Evolutionary conservation across 2,329 filamentous ascomycete species (phyloP).

Genomic region (Ophiostoma fasciatum): DNA sequence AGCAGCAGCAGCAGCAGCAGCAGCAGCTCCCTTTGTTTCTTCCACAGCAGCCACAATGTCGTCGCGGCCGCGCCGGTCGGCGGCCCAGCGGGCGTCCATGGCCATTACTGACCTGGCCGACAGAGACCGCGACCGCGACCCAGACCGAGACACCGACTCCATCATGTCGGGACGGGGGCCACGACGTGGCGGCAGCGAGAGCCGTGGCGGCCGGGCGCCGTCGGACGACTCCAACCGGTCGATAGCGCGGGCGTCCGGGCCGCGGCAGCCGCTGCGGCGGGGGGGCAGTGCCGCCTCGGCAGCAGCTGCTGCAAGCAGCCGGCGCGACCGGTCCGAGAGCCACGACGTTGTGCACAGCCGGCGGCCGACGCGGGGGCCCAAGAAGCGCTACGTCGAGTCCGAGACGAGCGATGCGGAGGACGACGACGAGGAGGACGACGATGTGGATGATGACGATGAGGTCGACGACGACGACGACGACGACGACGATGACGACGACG

Average conservation of each 20-base stretch:
- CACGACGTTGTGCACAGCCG: slow-evolving; percentile 35
- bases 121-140: slow-evolving; percentile 31
- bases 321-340: slow-evolving; percentile 25
- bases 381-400: slow-evolving; percentile 46
- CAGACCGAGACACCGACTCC: too few relatives aligned
- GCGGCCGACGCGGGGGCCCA: slow-evolving; percentile 34
- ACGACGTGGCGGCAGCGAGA: slow-evolving; percentile 29
- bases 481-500: slow-evolving; percentile 13
- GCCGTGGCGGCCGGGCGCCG: slow-evolving; percentile 24
- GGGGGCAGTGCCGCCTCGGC: not conserved
- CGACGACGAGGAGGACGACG: slow-evolving; percentile 3
- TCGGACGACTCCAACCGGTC: slow-evolving; percentile 18
- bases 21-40: too few relatives aligned
- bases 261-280: slow-evolving; percentile 2
- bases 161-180: too few relatives aligned
- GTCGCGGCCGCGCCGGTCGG: slow-evolving; percentile 32
- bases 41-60: slow-evolving; percentile 22
- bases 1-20: too few relatives aligned
- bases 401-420: slow-evolving; percentile 20
- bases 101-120: slow-evolving; percentile 37
- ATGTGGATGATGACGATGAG: slow-evolving; percentile 4
- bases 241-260: slow-evolving; percentile 4
- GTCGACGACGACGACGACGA: slow-evolving; percentile 31
- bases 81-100: slow-evolving; percentile 28
- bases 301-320: slow-evolving; percentile 14